Evolutionary conservation across 352 stramenopile species (phyloP).

Genomic region (Globisporangium irregulare): DNA sequence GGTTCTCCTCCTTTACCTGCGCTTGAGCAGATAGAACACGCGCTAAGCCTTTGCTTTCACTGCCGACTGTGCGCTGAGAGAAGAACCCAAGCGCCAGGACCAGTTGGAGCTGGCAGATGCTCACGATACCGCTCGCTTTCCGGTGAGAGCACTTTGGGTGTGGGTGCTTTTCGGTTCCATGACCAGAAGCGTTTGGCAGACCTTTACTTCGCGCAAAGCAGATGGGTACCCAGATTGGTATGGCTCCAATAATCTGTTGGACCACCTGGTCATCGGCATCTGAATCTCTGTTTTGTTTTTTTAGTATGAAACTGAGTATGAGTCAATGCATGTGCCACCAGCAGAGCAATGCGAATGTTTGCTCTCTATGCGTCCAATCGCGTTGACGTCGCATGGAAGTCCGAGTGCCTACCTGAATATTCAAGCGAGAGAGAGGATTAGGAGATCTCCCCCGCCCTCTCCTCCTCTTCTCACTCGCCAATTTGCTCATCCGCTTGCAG

Average conservation of each 20-base stretch:
- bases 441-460: neutral
- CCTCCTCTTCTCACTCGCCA: neutral
- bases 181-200: neutral
- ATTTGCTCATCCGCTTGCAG: slow-evolving; percentile 1
- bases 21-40: neutral
- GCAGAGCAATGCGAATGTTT: neutral
- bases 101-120: neutral
- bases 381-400: neutral
- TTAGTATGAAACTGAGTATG: neutral
- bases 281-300: neutral
- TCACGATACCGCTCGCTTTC: neutral
- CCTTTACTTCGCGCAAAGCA: slow-evolving; percentile 7
- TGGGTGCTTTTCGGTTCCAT: neutral
- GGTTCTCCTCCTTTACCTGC: neutral
- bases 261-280: neutral
- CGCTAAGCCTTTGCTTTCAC: neutral
- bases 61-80: neutral
- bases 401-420: neutral
- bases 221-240: neutral
- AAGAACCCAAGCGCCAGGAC: neutral
- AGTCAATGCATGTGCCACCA: neutral
- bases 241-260: neutral
- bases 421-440: neutral
- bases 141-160: neutral
- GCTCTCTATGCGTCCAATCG: neutral